Percentiles rank a stretch among this genome's conserved stretches.
Conservation (phyloP, 1,284 basidiomycete genomes). For the Somion occarium region DNA sequence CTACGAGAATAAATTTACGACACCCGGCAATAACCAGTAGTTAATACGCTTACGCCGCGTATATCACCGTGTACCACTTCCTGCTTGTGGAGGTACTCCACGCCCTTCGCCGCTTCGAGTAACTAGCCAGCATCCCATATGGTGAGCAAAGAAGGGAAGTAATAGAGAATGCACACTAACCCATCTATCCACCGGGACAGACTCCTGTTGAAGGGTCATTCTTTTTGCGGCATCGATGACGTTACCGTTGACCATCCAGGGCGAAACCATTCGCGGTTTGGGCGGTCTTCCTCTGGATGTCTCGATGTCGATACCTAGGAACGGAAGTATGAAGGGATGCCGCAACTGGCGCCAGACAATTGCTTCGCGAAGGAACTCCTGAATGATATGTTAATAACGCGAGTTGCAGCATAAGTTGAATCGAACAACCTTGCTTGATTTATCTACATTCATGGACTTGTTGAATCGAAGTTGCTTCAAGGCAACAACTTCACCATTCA, state of each 20-base stretch:
- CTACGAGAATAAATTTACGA: constrained; percentile 1
- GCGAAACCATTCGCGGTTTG: constrained; percentile 8
- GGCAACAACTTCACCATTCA: background rate
- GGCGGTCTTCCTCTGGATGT: background rate
- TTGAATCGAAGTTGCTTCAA: constrained; percentile 3
- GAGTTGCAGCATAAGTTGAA: background rate
- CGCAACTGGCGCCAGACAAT: background rate
- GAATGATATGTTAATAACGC: background rate
- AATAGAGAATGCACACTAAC: background rate
- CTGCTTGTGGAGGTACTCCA: constrained; percentile 14
- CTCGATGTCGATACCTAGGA: constrained; percentile 3
- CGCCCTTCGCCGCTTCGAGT: constrained; percentile 7
- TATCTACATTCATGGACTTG: background rate
- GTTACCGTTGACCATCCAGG: constrained; percentile 9
- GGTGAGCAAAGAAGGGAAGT: background rate
- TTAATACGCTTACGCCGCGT: constrained; percentile 9
- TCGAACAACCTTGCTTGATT: background rate
- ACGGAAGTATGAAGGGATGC: constrained; percentile 1
- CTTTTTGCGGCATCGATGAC: background rate
- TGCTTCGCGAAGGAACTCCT: background rate
- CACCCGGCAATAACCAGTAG: background rate
- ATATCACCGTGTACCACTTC: constrained; percentile 15
- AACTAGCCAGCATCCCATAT: constrained; percentile 8
- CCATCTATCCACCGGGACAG: constrained; percentile 5
- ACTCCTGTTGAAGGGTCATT: background rate